Evolutionary conservation across 2,329 filamentous ascomycete genomes (phyloP).

Genomic region (Leptographium wingfieldii): DNA sequence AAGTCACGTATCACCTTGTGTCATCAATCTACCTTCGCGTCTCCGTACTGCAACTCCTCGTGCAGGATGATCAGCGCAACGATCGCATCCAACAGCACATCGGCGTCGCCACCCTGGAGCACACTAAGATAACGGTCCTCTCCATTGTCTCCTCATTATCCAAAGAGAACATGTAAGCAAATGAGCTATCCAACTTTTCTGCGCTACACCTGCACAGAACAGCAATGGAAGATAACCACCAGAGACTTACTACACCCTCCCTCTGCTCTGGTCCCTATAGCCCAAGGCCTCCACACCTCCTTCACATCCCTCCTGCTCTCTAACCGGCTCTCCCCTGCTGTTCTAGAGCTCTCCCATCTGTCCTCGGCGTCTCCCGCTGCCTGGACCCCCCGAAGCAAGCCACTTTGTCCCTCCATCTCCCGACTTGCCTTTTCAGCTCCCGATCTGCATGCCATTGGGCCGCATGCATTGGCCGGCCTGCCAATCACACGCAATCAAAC

Average conservation of each 20-base stretch:
- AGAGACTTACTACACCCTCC: not conserved
- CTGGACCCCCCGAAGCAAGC: slow-evolving; percentile 5
- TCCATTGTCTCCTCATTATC: not conserved
- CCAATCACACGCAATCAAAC: not conserved
- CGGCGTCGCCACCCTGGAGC: not conserved
- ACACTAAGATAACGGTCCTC: not conserved
- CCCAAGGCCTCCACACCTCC: not conserved
- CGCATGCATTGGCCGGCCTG: not conserved
- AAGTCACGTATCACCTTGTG: not conserved
- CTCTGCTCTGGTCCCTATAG: not conserved
- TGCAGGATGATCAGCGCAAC: not conserved
- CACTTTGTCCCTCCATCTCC: not conserved
- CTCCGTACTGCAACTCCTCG: not conserved
- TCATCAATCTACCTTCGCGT: not conserved
- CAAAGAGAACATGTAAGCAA: not conserved
- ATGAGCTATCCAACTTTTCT: not conserved
- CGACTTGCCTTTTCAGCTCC: not conserved
- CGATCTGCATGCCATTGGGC: not conserved
- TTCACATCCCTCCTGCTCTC: not conserved
- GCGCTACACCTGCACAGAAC: not conserved
- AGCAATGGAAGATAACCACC: not conserved
- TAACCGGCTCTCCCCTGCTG: not conserved
- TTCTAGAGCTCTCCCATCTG: slow-evolving; percentile 3
- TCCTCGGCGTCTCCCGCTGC: slow-evolving; percentile 10
- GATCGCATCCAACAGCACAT: not conserved